Percentiles rank a stretch among this genome's conserved stretches.
phyloP scores from a whole-genome alignment of 805 yeast genomes.

The Saturnispora silvae region DNA sequence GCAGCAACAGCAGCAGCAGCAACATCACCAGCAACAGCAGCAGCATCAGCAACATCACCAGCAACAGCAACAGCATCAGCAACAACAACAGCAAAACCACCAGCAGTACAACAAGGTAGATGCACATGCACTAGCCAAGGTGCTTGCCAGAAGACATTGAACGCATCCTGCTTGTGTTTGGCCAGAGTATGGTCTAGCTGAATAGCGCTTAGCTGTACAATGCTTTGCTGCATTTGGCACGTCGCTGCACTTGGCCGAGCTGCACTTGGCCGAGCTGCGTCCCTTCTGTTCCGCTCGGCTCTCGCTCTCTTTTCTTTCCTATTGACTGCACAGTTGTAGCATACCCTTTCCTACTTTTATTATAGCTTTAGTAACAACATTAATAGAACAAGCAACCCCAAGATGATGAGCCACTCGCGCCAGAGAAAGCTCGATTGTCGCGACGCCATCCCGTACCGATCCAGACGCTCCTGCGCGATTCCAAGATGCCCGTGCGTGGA shows the following conservation, averaged over 20 bases:
- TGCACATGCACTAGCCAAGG: constrained; percentile 6
- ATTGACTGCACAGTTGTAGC: too few relatives aligned
- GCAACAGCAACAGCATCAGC: too few relatives aligned
- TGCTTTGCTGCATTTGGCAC: too few relatives aligned
- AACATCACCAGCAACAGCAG: not conserved
- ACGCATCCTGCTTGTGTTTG: too few relatives aligned
- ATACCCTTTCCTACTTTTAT: too few relatives aligned
- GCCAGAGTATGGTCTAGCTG: too few relatives aligned
- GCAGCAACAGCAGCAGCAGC: not conserved
- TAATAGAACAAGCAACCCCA: constrained; percentile 33
- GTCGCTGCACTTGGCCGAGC: too few relatives aligned
- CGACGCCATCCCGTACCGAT: constrained; percentile 24
- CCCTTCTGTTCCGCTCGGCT: too few relatives aligned
- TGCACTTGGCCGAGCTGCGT: too few relatives aligned
- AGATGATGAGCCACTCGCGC: constrained; percentile 40
- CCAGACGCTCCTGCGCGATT: constrained; percentile 32
- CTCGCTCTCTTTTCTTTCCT: too few relatives aligned
- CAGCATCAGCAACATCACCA: too few relatives aligned
- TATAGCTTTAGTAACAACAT: constrained; percentile 28
- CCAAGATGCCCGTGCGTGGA: constrained; percentile 30
- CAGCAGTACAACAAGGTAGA: constrained; percentile 3
- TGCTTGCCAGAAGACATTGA: constrained; percentile 5
- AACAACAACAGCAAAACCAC: constrained; percentile 1
- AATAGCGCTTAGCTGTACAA: too few relatives aligned
- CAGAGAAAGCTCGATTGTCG: constrained; percentile 11